Conservation (phyloP, 148 eudicot genomes). For the Fagopyrum tataricum region DNA sequence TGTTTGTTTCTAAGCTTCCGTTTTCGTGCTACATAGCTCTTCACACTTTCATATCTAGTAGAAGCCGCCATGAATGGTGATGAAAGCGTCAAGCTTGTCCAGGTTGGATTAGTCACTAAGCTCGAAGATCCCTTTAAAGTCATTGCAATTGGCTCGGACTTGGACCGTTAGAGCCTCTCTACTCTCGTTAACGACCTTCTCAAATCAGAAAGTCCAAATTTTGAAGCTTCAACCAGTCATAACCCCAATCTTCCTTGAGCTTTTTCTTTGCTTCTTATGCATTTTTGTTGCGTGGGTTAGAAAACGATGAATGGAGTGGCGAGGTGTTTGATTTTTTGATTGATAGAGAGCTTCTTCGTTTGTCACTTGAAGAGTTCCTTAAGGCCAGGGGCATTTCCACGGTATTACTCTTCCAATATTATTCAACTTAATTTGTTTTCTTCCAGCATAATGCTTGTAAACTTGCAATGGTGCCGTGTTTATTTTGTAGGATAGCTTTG, state of each 20-base stretch:
- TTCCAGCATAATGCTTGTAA: background rate
- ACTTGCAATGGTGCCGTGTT: too few species aligned
- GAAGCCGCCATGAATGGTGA: constrained; percentile 28
- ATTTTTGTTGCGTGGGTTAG: constrained; percentile 22
- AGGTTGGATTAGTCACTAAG: constrained; percentile 71
- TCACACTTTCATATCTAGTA: background rate
- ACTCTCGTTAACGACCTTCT: constrained; percentile 67
- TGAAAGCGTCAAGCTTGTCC: constrained; percentile 39
- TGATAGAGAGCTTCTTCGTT: constrained; percentile 74
- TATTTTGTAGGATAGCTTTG: background rate
- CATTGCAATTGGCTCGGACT: constrained; percentile 56
- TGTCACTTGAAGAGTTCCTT: constrained; percentile 85
- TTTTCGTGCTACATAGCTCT: too few species aligned
- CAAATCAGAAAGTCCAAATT: constrained; percentile 25
- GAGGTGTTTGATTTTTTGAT: constrained; percentile 87
- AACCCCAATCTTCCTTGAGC: background rate
- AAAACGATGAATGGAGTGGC: constrained; percentile 52
- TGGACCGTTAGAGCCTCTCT: constrained; percentile 77
- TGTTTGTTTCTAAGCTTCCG: too few species aligned
- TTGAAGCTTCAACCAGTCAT: background rate
- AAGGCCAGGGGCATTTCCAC: constrained; percentile 81
- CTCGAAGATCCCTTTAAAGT: constrained; percentile 45
- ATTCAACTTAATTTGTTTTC: too few species aligned
- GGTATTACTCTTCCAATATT: constrained; percentile 30
- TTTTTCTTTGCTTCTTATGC: background rate